phyloP scores from a whole-genome alignment of 2,329 filamentous ascomycete genomes.

The Botryotinia narcissicola region DNA sequence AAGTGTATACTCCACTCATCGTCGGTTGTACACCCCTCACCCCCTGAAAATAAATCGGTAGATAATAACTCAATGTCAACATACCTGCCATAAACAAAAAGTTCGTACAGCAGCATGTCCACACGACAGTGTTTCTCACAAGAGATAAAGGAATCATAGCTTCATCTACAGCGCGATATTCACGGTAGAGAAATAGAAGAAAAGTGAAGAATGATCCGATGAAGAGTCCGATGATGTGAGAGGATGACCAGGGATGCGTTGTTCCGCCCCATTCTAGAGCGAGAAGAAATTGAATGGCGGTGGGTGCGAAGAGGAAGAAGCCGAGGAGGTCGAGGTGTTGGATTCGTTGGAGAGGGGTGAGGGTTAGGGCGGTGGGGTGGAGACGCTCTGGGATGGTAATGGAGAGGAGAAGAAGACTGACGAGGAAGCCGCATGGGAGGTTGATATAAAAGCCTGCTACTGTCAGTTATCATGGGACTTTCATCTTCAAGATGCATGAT shows the following conservation, averaged over 20 bases:
- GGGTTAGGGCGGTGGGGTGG: not conserved
- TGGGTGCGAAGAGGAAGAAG: constrained; percentile 37
- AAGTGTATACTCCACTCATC: constrained; percentile 40
- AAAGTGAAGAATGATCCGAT: constrained; percentile 32
- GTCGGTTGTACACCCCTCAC: constrained; percentile 40
- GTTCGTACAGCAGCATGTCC: constrained; percentile 20
- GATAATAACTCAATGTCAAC: constrained; percentile 19
- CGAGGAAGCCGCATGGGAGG: constrained; percentile 42
- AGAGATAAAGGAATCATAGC: constrained; percentile 35
- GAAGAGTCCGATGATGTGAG: constrained; percentile 31
- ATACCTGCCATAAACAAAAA: constrained; percentile 16
- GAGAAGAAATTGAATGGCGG: constrained; percentile 39
- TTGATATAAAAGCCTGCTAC: constrained; percentile 41
- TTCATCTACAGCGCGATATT: constrained; percentile 24
- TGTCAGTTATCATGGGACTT: not conserved
- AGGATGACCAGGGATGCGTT: constrained; percentile 36
- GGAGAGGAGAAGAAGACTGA: constrained; percentile 39
- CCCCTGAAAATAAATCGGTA: constrained; percentile 44
- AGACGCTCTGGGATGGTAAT: constrained; percentile 38
- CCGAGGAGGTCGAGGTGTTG: constrained; percentile 39
- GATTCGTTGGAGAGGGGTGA: constrained; percentile 15
- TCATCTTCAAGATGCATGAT: constrained; percentile 36
- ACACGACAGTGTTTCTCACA: constrained; percentile 28
- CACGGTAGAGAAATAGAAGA: constrained; percentile 28
- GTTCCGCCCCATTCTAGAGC: constrained; percentile 39